Evolutionary conservation across 495 filamentous ascomycete species (phyloP), one percentile per base, ranked within the genome.

Genomic region (Sporormia fimetaria): DNA sequence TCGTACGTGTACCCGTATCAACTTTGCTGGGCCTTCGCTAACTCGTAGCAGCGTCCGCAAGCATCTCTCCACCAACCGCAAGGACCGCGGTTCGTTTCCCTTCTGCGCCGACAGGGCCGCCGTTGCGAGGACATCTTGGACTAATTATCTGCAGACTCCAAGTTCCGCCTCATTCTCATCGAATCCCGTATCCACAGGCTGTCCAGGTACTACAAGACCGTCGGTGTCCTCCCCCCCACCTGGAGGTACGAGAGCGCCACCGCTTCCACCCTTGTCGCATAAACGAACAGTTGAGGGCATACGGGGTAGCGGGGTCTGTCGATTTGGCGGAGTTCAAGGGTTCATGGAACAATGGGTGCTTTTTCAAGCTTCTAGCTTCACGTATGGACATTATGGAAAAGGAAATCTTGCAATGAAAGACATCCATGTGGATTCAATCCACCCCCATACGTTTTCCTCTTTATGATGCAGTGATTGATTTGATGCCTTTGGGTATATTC

Each of bases 131-230:
- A 27, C 25, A 27, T 12, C 25, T 27, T 27, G 7, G 25, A 27
- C 7, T 27, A 27, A 27, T 7, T 12, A 7, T 7, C 7, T 12
- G 7, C 25, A 27, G 7, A 7, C 7, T 7, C 25, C 12, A 7
- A 27, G n/a, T n/a, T 7, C 83, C 87, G 88, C 61, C 80, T 99
- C 43, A 96, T 99, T 82, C 81, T 99, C 48, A 87, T 99, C 71
- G 90, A 99, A 79, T 96, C 90, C 61, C 85, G 92, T 65, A 96
- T 99, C 71, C 92, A 95, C 78, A 86, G 87, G 71, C 78, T 95
- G 48, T 87, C 84, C 52, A 78, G 87, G 52, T 84, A 87, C 78
- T 98, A 95, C 81, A 98, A 95, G 81, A 81, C 88, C 60, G 87
- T 94, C 66, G 87, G 87, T 74, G 88, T 86, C 61, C 80, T 99